phyloP scores from a whole-genome alignment of 148 eudicot genomes.

The Cornus florida region DNA sequence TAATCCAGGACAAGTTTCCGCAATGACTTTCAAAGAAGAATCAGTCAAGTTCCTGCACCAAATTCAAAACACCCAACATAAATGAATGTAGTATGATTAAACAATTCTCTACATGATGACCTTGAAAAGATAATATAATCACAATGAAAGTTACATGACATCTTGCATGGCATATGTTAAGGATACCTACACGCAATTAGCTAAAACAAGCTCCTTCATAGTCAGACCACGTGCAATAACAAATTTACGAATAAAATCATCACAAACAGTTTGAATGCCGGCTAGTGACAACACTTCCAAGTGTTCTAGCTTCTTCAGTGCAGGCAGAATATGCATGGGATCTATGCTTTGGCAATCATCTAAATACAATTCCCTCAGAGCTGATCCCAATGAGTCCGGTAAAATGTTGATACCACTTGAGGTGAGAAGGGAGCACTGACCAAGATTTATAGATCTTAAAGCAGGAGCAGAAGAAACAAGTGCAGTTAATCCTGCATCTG shows the following conservation, averaged over 20 bases:
- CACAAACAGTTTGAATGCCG: conserved; percentile 59
- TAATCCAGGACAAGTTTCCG: conserved; percentile 59
- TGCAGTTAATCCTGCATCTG: conserved; percentile 68
- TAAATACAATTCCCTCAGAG: conserved; percentile 67
- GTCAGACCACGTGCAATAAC: conserved; percentile 49
- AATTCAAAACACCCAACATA: conserved; percentile 8
- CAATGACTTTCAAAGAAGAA: conserved; percentile 60
- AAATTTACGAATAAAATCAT: conserved; percentile 55
- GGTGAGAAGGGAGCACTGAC: conserved; percentile 84
- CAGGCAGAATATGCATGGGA: conserved; percentile 63
- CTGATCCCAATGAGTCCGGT: conserved; percentile 59
- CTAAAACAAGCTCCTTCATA: conserved; percentile 72
- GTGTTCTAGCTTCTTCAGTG: conserved; percentile 43
- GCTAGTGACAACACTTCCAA: conserved; percentile 72
- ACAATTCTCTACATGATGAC: not conserved
- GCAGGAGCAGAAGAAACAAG: conserved; percentile 70
- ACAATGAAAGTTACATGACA: not conserved
- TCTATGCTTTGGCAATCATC: conserved; percentile 71
- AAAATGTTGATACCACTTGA: conserved; percentile 52
- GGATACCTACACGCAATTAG: conserved; percentile 65
- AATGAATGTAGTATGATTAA: not conserved
- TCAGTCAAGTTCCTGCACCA: conserved; percentile 77
- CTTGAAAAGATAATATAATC: not conserved
- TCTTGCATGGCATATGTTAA: not conserved
- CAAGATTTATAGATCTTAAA: conserved; percentile 72